Evolutionary conservation across 2,329 filamentous ascomycete genomes (phyloP).

Genomic region (Botrytis tulipae): DNA sequence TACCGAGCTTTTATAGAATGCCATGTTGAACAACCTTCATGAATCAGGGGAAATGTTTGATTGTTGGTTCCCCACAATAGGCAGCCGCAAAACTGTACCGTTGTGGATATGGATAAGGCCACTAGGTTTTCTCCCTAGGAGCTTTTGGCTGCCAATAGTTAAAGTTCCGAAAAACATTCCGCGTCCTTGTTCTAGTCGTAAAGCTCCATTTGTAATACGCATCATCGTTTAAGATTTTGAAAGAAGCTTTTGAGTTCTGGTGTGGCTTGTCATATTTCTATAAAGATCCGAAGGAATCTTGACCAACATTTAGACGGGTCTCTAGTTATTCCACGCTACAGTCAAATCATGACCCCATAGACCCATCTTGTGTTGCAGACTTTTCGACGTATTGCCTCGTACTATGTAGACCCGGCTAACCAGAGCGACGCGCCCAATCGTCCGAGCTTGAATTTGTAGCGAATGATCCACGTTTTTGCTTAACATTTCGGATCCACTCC

Average conservation of each 20-base stretch:
- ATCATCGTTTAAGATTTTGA: neutral
- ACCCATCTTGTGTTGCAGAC: neutral
- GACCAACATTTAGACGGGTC: neutral
- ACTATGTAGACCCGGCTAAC: neutral
- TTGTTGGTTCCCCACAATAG: conserved; percentile 6
- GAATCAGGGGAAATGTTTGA: neutral
- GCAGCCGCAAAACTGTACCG: neutral
- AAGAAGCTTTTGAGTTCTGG: neutral
- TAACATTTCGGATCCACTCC: conserved; percentile 1
- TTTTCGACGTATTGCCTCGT: conserved; percentile 1
- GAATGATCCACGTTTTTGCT: neutral
- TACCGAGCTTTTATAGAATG: neutral
- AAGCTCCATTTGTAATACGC: neutral
- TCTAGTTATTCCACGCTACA: neutral
- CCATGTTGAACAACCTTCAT: conserved; percentile 43
- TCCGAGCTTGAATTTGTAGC: conserved; percentile 10
- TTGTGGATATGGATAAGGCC: neutral
- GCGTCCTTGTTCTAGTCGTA: neutral
- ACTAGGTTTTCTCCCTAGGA: neutral
- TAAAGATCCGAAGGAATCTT: neutral
- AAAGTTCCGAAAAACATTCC: neutral
- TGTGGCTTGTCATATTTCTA: neutral
- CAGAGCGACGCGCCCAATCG: neutral
- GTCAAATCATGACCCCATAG: neutral
- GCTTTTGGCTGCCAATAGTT: neutral